Evolutionary conservation across 2,329 filamentous ascomycete genomes (phyloP).

Genomic region (Dryadomyces quercivorus): DNA sequence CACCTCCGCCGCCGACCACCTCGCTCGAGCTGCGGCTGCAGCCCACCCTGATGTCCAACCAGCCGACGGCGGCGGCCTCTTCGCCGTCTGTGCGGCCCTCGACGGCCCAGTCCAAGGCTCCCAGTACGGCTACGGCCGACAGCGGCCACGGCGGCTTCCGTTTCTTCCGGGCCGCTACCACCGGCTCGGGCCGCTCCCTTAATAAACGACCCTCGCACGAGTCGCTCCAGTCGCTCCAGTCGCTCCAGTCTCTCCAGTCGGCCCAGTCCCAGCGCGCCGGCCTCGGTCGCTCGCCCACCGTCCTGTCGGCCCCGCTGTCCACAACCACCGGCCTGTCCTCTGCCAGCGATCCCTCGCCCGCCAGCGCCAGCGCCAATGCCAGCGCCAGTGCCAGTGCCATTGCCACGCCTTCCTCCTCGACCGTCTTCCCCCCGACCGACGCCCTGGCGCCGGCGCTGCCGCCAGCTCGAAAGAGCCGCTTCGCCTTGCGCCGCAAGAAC

Average conservation of each 20-base stretch:
- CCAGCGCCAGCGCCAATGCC: not conserved
- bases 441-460: too few species aligned
- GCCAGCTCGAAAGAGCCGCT: constrained; percentile 29
- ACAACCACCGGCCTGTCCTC: constrained; percentile 3
- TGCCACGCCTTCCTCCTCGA: too few species aligned
- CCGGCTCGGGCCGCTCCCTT: constrained; percentile 27
- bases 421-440: too few species aligned
- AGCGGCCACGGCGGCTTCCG: constrained; percentile 31
- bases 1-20: constrained; percentile 45
- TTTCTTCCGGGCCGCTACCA: constrained; percentile 33
- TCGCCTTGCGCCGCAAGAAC: constrained; percentile 39
- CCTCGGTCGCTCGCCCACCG: constrained; percentile 34
- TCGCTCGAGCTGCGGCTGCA: constrained; percentile 72
- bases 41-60: constrained; percentile 60
- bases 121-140: constrained; percentile 36
- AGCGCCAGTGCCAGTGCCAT: not conserved
- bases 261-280: constrained; percentile 17
- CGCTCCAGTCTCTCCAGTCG: not conserved
- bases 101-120: constrained; percentile 28
- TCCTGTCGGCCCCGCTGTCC: constrained; percentile 27
- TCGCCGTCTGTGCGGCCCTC: not conserved
- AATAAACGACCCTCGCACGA: constrained; percentile 44
- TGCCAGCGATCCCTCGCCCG: not conserved
- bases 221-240: constrained; percentile 28
- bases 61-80: constrained; percentile 13